Conservation (phyloP, 805 yeast genomes). For the Wickerhamomyces bisporus region DNA sequence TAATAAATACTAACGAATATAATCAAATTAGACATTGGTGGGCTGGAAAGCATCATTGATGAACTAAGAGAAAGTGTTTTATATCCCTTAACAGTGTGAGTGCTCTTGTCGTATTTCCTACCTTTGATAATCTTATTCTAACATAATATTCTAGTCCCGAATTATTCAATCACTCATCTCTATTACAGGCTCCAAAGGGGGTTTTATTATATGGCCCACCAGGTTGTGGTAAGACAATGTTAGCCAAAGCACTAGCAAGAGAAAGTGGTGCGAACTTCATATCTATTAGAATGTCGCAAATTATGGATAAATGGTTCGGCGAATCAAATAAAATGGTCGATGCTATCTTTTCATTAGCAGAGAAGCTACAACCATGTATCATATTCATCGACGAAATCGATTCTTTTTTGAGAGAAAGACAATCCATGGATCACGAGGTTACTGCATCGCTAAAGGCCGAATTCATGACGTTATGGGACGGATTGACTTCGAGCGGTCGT, state of each 20-base stretch:
- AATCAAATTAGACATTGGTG: slow-evolving; percentile 69
- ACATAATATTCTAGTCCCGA: slow-evolving; percentile 45
- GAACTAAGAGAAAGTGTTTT: slow-evolving; percentile 86
- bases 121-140: not conserved
- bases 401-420: slow-evolving; percentile 83
- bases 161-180: slow-evolving; percentile 62
- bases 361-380: slow-evolving; percentile 89
- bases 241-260: slow-evolving; percentile 90
- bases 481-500: slow-evolving; percentile 70
- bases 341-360: slow-evolving; percentile 86
- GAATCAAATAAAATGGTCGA: slow-evolving; percentile 92
- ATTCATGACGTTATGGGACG: slow-evolving; percentile 98
- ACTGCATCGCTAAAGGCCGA: slow-evolving; percentile 93
- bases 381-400: slow-evolving; percentile 95
- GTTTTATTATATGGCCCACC: slow-evolving; percentile 93
- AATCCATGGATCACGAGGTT: slow-evolving; percentile 86
- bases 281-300: slow-evolving; percentile 85
- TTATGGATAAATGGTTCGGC: slow-evolving; percentile 98
- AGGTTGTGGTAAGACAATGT: slow-evolving; percentile 96
- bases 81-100: slow-evolving; percentile 61
- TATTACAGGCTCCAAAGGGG: slow-evolving; percentile 90
- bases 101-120: slow-evolving; percentile 3
- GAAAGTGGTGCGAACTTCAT: slow-evolving; percentile 91
- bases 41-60: slow-evolving; percentile 73
- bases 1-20: slow-evolving; percentile 4